phyloP scores from a whole-genome alignment of 2,329 filamentous ascomycete species.

The Penicillium nordicum region DNA sequence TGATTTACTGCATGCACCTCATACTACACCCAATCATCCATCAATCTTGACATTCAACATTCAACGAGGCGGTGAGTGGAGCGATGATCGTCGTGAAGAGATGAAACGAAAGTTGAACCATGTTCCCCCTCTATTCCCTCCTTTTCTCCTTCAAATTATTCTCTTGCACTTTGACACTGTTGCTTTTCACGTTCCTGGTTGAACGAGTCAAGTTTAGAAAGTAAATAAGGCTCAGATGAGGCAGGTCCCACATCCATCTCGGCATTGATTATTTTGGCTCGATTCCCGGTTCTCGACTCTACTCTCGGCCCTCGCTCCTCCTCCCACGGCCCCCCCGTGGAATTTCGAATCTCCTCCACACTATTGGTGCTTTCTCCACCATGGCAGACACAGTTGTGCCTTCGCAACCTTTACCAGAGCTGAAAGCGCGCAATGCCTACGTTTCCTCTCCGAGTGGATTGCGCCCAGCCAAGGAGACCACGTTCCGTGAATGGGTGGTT shows the following conservation, averaged over 20 bases:
- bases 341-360: background rate
- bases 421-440: slow-evolving; percentile 40
- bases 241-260: slow-evolving; percentile 6
- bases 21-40: slow-evolving; percentile 2
- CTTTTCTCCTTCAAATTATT: background rate
- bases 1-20: slow-evolving; percentile 1
- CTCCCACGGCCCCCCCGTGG: background rate
- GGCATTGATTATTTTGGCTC: slow-evolving; percentile 1
- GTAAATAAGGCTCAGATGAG: slow-evolving; percentile 1
- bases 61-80: slow-evolving; percentile 12
- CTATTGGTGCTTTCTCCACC: slow-evolving; percentile 8
- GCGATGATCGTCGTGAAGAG: slow-evolving; percentile 8
- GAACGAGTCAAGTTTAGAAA: slow-evolving; percentile 3
- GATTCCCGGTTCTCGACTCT: background rate
- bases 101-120: slow-evolving; percentile 22
- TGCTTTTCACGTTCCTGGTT: slow-evolving; percentile 5
- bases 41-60: slow-evolving; percentile 2
- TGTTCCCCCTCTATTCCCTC: slow-evolving; percentile 8
- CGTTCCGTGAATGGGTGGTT: slow-evolving; percentile 61
- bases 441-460: slow-evolving; percentile 32
- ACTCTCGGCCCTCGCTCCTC: background rate
- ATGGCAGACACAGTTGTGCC: slow-evolving; percentile 36
- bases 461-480: slow-evolving; percentile 36
- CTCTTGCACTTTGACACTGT: background rate
- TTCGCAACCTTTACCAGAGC: slow-evolving; percentile 24